Evolutionary conservation across 768 basidiomycete genomes (phyloP).

Genomic region (Boletus rubropictus): DNA sequence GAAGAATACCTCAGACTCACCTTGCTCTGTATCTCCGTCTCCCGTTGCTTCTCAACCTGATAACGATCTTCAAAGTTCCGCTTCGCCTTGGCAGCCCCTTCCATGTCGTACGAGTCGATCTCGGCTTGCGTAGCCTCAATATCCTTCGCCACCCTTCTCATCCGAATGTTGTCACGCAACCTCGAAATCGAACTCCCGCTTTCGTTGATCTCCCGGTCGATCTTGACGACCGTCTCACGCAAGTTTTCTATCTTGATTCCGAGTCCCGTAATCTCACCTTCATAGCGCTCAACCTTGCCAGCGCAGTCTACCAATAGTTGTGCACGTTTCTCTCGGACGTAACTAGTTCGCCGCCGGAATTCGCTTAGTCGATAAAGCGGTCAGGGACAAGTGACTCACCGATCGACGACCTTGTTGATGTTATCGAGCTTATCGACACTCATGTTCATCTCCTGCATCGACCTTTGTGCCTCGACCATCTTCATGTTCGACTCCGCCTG

Average conservation of each 20-base stretch:
- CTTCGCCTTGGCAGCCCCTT: constrained; percentile 77
- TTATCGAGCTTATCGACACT: constrained; percentile 55
- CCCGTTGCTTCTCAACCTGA: constrained; percentile 60
- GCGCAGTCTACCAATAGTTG: constrained; percentile 56
- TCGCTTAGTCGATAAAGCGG: neutral
- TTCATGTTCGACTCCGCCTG: constrained; percentile 47
- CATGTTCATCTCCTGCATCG: constrained; percentile 60
- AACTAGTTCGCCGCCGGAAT: constrained; percentile 40
- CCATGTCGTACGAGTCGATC: constrained; percentile 75
- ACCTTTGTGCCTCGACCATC: constrained; percentile 47
- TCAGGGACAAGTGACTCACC: constrained; percentile 33
- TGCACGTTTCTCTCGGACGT: constrained; percentile 62
- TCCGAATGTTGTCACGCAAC: constrained; percentile 77
- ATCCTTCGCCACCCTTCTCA: constrained; percentile 60
- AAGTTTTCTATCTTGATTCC: constrained; percentile 36
- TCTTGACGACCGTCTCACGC: constrained; percentile 43
- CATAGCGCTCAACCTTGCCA: constrained; percentile 45
- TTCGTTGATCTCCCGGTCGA: constrained; percentile 77
- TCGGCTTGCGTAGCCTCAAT: constrained; percentile 63
- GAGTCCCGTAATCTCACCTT: constrained; percentile 41
- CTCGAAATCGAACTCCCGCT: constrained; percentile 64
- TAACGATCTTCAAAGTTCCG: constrained; percentile 83
- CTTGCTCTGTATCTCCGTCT: constrained; percentile 64
- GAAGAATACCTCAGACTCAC: constrained; percentile 34
- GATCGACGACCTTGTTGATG: constrained; percentile 58